phyloP scores from a whole-genome alignment of 2,329 filamentous ascomycete species.

The Penicillium sclerotigenum region DNA sequence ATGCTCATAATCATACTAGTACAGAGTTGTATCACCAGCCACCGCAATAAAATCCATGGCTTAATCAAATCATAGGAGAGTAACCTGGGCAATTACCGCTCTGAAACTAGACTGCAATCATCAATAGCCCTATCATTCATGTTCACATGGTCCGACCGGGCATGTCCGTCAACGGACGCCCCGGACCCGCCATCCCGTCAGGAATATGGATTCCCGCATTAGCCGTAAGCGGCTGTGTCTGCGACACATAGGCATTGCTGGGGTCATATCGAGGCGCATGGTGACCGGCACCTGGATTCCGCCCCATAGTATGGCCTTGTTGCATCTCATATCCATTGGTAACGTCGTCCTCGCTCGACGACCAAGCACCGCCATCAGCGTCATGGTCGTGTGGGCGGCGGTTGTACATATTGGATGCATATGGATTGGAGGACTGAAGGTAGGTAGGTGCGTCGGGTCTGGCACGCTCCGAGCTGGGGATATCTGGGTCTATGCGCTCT shows the following conservation, averaged over 20 bases:
- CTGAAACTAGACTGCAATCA: background rate
- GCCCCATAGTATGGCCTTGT: constrained; percentile 25
- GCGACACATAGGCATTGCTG: constrained; percentile 31
- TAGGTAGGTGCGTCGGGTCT: constrained; percentile 18
- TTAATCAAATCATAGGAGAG: background rate
- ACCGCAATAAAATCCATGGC: background rate
- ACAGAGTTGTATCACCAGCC: constrained; percentile 4
- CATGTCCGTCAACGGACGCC: constrained; percentile 21
- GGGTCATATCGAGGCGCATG: constrained; percentile 24
- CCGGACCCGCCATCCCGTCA: constrained; percentile 5
- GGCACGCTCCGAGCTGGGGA: constrained; percentile 1
- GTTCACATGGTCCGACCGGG: constrained; percentile 16
- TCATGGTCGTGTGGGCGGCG: constrained; percentile 31
- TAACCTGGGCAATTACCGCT: background rate
- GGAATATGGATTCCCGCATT: constrained; percentile 6
- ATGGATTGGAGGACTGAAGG: constrained; percentile 23
- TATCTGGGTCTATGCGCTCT: constrained; percentile 20
- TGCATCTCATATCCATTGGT: constrained; percentile 40
- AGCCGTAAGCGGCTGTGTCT: constrained; percentile 13
- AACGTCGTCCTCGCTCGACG: constrained; percentile 38
- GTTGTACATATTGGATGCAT: constrained; percentile 23
- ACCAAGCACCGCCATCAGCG: constrained; percentile 30
- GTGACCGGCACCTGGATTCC: constrained; percentile 21
- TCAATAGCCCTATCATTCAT: constrained; percentile 2
- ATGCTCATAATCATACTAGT: constrained; percentile 4